Base-by-base conservation (phyloP, 495 filamentous ascomycete species). In the Letharia lupina region DNA sequence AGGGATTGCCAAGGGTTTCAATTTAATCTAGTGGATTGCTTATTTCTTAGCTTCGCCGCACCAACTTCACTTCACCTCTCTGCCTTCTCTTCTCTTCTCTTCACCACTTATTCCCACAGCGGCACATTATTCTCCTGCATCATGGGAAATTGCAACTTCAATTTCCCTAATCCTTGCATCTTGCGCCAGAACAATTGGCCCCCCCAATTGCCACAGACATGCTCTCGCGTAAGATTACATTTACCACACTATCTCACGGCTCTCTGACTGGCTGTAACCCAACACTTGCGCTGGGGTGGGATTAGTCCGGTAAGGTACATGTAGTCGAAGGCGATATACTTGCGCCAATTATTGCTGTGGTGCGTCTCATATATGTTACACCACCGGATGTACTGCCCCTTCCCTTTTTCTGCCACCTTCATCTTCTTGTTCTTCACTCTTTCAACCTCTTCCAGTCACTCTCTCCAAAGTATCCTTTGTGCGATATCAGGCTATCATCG, bases 321-420 rank as follows among this genome's bases (percentile, higher is more conserved):
- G 23, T 28, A 28, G 28, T 35, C 35, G 10, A 28, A 20, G 37
- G 62, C 41, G 37, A 28, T 6, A 18, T 31, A 45, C 20, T 11
- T 66, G 64, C 64, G 64, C 58, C 64, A 66, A 61, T 44, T 56
- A 61, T 60, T 66, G 48, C 64, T 48, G 42, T 61, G 50, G 64
- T 15, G 33, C 44, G 64, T 66, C 64, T 66, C 64, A 66, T 66
- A 52, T 61, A 44, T 61, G 58, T 61, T 56, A 61, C 44, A 61
- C 40, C 5, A 47, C 40, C 42, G 48, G 35, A 42, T 39, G 33
- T 58, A 48, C 37, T 60, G 64, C 64, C 64, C 48, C 47, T 13
- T 18, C 33, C 16, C 37, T 56, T 18, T 8, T 31, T 18, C 57
- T 10, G 20, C 16, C 10, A 9, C 23, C 28, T 45, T 5, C 6